Conservation (phyloP, 331 rosid genomes). For the Malus hybrid region DNA sequence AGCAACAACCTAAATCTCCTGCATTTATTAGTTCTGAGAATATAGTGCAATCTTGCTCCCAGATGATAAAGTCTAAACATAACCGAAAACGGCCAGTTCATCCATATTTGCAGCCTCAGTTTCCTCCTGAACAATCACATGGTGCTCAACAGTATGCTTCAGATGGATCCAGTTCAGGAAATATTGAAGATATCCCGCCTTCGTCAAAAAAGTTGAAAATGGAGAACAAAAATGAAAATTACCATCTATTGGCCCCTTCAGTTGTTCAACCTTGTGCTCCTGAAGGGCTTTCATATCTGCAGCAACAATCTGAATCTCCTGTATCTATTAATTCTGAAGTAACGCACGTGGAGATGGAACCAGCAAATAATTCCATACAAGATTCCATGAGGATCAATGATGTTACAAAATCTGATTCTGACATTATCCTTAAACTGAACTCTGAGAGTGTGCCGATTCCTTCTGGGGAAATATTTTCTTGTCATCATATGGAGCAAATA, state of each 20-base stretch:
- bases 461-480: neutral
- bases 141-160: neutral
- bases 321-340: slow-evolving; percentile 15
- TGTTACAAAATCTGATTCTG: slow-evolving; percentile 1
- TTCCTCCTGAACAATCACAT: neutral
- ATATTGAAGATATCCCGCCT: slow-evolving; percentile 8
- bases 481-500: slow-evolving; percentile 9
- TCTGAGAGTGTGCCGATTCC: neutral
- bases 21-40: slow-evolving; percentile 11
- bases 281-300: slow-evolving; percentile 10
- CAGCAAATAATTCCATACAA: slow-evolving; percentile 4
- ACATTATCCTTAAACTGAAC: neutral
- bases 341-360: neutral
- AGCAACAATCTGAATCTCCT: slow-evolving; percentile 19
- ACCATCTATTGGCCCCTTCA: neutral
- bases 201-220: slow-evolving; percentile 22
- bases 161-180: neutral
- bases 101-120: neutral
- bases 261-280: slow-evolving; percentile 7
- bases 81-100: neutral
- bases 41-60: neutral
- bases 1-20: slow-evolving; percentile 17
- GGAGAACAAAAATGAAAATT: slow-evolving; percentile 9
- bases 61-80: neutral
- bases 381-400: slow-evolving; percentile 6